Evolutionary conservation across 257 asterid genomes (phyloP).

Genomic region (Forsythia suspensa): DNA sequence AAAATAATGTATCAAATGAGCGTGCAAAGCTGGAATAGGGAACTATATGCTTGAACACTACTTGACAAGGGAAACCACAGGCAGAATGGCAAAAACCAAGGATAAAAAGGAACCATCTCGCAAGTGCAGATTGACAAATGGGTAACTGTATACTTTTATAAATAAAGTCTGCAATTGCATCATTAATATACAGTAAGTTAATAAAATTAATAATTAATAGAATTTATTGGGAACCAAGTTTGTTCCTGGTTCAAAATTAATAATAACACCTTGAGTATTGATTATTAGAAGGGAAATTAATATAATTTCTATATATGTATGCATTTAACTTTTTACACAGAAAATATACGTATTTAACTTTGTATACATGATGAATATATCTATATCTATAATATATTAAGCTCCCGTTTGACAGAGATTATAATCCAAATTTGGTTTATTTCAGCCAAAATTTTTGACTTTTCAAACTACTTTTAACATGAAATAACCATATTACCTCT

Average conservation of each 20-base stretch:
- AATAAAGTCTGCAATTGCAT: not conserved
- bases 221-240: not conserved
- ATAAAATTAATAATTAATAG: not conserved
- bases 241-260: not conserved
- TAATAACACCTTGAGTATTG: not conserved
- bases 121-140: not conserved
- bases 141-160: not conserved
- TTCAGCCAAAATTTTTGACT: too few species aligned
- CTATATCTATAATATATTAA: too few species aligned
- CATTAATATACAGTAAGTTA: not conserved
- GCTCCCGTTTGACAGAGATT: too few species aligned
- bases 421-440: too few species aligned
- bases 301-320: too few species aligned
- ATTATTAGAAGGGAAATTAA: not conserved
- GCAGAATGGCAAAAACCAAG: not conserved
- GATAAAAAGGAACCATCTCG: not conserved
- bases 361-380: not conserved
- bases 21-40: not conserved
- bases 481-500: too few species aligned
- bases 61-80: conserved; percentile 10
- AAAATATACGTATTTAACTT: not conserved
- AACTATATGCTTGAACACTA: conserved; percentile 1
- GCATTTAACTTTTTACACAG: not conserved
- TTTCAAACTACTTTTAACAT: too few species aligned
- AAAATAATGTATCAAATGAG: not conserved